Evolutionary conservation across 148 eudicot species (phyloP).

Genomic region (Vaccinium corymbosum): DNA sequence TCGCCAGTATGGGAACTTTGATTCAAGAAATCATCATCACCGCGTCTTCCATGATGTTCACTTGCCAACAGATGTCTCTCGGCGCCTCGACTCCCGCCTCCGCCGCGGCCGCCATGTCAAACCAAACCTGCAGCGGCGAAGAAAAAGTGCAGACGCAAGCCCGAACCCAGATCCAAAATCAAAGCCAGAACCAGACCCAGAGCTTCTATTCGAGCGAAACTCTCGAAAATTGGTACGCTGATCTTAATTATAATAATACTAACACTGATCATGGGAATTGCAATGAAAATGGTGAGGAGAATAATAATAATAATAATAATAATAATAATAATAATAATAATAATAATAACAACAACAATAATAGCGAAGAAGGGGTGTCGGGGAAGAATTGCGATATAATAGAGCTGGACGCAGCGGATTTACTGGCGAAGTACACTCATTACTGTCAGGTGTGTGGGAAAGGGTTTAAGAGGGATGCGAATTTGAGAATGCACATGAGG

Average conservation of each 20-base stretch:
- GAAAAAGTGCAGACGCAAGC: not conserved
- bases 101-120: slow-evolving; percentile 1
- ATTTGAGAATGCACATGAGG: slow-evolving; percentile 92
- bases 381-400: slow-evolving; percentile 34
- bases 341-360: not conserved
- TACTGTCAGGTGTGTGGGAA: slow-evolving; percentile 80
- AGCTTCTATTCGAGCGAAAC: slow-evolving; percentile 13
- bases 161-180: not conserved
- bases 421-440: slow-evolving; percentile 79
- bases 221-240: slow-evolving; percentile 26
- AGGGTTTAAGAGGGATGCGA: slow-evolving; percentile 89
- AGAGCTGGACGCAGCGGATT: slow-evolving; percentile 42
- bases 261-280: not conserved
- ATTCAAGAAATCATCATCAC: slow-evolving; percentile 66
- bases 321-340: not conserved
- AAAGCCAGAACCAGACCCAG: not conserved
- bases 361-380: not conserved
- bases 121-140: not conserved
- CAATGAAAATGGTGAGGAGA: not conserved
- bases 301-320: not conserved
- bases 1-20: slow-evolving; percentile 43
- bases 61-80: slow-evolving; percentile 64
- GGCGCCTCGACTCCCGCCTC: not conserved
- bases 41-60: slow-evolving; percentile 69
- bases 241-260: not conserved